Evolutionary conservation across 441 rosid species (phyloP).

Genomic region (Erysimum pusillum): DNA sequence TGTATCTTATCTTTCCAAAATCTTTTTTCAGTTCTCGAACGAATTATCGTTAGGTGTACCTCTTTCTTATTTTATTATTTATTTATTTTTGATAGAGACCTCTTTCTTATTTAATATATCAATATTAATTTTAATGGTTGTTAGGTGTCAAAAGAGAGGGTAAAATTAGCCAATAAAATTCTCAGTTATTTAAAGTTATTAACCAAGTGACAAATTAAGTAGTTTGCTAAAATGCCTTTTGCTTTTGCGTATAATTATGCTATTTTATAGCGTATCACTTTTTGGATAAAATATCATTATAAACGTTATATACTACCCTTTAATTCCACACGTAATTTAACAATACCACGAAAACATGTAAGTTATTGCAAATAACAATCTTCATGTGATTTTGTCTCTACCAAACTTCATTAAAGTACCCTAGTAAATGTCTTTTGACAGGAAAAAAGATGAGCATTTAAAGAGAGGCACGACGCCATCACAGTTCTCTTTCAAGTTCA

Average conservation of each 20-base stretch:
- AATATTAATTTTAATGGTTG: not conserved
- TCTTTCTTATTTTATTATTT: not conserved
- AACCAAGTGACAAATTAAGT: not conserved
- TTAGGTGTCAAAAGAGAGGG: not conserved
- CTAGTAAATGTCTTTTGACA: not conserved
- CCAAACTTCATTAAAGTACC: not conserved
- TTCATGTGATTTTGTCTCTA: not conserved
- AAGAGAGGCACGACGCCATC: not conserved
- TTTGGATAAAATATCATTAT: not conserved
- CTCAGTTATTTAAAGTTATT: not conserved
- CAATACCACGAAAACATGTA: not conserved
- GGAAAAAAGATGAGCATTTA: slow-evolving; percentile 6
- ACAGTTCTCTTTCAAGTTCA: not conserved
- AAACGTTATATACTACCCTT: not conserved
- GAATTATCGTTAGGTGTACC: not conserved
- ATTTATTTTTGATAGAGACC: too few relatives aligned
- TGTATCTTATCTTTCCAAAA: not conserved
- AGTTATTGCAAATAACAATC: not conserved
- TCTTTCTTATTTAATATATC: not conserved
- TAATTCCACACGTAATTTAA: not conserved
- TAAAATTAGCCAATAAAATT: not conserved
- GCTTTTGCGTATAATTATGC: not conserved
- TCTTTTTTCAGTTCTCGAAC: not conserved
- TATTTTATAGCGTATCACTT: not conserved
- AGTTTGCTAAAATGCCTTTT: not conserved